A percentile compares a stretch with the other conserved stretches of the same genome.
Conservation (phyloP, 2,329 filamentous ascomycete species). For the Phyllosticta citribraziliensis region DNA sequence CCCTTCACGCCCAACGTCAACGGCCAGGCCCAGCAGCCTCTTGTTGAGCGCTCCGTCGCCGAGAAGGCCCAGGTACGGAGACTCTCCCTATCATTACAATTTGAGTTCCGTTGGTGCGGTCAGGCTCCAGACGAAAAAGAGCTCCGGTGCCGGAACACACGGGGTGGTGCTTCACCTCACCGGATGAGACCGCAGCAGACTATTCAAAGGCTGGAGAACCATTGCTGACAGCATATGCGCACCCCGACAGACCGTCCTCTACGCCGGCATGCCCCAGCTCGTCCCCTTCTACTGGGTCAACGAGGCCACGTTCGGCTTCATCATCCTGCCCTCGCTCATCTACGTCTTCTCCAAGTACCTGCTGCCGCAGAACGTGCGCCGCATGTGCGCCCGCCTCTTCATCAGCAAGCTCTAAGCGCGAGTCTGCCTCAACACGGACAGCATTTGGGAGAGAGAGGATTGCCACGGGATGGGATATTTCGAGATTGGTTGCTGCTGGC, state of each 20-base stretch:
- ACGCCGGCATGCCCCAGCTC: slow-evolving; percentile 36
- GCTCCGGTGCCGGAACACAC: not conserved
- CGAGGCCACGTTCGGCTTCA: slow-evolving; percentile 33
- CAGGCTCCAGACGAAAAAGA: slow-evolving; percentile 17
- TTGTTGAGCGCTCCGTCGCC: slow-evolving; percentile 2
- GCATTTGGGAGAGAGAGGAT: not conserved
- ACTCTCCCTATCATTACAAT: not conserved
- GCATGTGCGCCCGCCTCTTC: slow-evolving; percentile 32
- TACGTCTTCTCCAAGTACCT: slow-evolving; percentile 36
- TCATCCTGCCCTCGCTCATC: slow-evolving; percentile 33
- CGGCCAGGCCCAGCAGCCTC: not conserved
- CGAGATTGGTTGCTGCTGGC: not conserved
- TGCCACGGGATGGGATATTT: not conserved
- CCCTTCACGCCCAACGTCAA: slow-evolving; percentile 11
- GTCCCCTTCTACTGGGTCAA: slow-evolving; percentile 38
- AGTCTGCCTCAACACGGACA: not conserved
- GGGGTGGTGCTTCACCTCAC: too few relatives aligned
- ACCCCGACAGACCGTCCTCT: slow-evolving; percentile 24
- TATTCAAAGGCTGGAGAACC: too few relatives aligned
- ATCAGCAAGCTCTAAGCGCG: slow-evolving; percentile 33
- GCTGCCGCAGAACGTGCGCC: slow-evolving; percentile 32
- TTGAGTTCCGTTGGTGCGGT: not conserved
- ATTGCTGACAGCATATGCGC: too few relatives aligned
- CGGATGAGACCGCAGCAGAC: too few relatives aligned
- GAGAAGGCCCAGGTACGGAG: slow-evolving; percentile 9